Evolutionary conservation across 768 basidiomycete genomes (phyloP), one percentile per base, ranked within the genome.

Genomic region (Collybia nuda): DNA sequence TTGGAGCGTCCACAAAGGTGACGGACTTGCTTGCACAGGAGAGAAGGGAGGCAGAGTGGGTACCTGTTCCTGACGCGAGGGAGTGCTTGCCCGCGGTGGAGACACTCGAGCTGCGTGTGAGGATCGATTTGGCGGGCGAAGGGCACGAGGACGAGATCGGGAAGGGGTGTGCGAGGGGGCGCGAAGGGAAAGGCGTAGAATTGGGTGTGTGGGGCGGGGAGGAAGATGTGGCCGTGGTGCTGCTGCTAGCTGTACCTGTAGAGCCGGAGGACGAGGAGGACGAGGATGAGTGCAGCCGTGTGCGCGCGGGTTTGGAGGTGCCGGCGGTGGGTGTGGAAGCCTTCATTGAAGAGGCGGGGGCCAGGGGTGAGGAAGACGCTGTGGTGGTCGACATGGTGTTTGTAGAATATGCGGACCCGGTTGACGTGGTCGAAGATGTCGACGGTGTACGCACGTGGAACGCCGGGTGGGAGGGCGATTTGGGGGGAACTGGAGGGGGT

Each of bases 1-100:
- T 85, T 14, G 86, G 85, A 47, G 73, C 70, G 50, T 86, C 84
- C 23, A 82, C 82, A 54, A 88, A 89, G 56, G 85, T 89, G 44
- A 89, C 87, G 28, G 82, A 85, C 47, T 82, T 82, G 56, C 63
- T 69, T 5, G 66, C 59, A 32, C 67, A 40, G n/a, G 54, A 53
- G 23, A 45, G 47, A 21, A 46, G 53, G 2, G 54, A 55, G 40
- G 48, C 40, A 12, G 40, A 48, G 0, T 48, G 43, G 40, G 54
- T 15, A 40, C 45, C 2, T 48, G 28, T 32, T 7, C 24, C 24
- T 3, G 24, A 29, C 50, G 38, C 50, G 51, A 32, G 32, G 32
- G 32, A 32, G 32, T 32, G 32, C 32, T 51, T n/a, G 44, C 46
- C 2, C 46, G 29, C 26, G 3, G 56, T 53, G 5, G 79, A 80